Conservation (phyloP, 2,329 filamentous ascomycete species). For the Penicillium sp. region DNA sequence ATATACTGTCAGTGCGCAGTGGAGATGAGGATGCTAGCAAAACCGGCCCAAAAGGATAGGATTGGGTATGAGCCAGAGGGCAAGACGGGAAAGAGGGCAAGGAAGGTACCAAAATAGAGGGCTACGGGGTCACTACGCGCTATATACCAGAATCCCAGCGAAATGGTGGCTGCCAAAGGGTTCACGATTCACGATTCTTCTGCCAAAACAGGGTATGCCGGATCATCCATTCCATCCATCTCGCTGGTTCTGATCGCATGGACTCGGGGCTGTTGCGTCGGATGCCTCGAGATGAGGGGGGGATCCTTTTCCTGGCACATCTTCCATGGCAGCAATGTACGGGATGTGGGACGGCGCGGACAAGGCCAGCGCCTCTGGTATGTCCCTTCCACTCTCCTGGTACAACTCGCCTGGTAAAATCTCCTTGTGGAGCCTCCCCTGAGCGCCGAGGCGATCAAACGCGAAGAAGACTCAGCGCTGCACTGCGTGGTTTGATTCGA, state of each 20-base stretch:
- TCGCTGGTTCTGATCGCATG: conserved; percentile 16
- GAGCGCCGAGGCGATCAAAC: not conserved
- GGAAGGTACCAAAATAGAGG: not conserved
- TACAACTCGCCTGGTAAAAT: not conserved
- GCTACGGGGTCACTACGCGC: conserved; percentile 17
- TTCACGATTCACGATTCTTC: not conserved
- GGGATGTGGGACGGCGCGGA: conserved; percentile 5
- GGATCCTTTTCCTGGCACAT: conserved; percentile 7
- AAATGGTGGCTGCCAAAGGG: not conserved
- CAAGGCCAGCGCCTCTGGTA: conserved; percentile 2
- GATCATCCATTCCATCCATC: conserved; percentile 24
- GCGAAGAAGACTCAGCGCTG: not conserved
- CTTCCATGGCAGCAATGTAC: conserved; percentile 13
- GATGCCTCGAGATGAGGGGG: conserved; percentile 5
- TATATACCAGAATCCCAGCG: conserved; percentile 21
- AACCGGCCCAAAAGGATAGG: not conserved
- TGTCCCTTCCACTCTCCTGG: not conserved
- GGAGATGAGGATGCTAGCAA: not conserved
- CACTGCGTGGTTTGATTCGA: not conserved
- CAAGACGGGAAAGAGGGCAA: conserved; percentile 2
- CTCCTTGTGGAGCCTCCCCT: not conserved
- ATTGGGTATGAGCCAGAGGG: not conserved
- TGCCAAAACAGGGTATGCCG: conserved; percentile 16
- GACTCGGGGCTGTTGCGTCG: conserved; percentile 7
- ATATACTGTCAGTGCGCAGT: not conserved